Conservation (phyloP, 2,329 filamentous ascomycete species). For the Teratosphaeria pseudoeucalypti region DNA sequence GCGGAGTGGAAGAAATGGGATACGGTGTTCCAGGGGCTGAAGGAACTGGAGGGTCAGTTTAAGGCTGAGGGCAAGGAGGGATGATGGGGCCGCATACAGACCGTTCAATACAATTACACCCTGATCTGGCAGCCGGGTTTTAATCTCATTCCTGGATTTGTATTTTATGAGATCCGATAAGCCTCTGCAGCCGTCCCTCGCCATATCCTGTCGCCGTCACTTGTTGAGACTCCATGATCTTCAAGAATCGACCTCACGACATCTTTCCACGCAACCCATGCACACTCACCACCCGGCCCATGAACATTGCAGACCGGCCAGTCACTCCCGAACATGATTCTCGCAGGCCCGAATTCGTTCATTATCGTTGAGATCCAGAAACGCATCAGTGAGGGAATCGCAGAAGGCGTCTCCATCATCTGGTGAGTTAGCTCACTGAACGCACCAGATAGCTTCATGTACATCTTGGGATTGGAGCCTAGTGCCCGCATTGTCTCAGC, state of each 20-base stretch:
- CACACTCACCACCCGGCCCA: constrained; percentile 43
- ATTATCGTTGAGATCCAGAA: constrained; percentile 67
- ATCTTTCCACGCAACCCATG: constrained; percentile 67
- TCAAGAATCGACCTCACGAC: constrained; percentile 58
- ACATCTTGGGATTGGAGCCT: constrained; percentile 54
- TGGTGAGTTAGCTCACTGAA: constrained; percentile 65
- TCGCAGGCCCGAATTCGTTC: constrained; percentile 56
- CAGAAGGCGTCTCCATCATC: constrained; percentile 29
- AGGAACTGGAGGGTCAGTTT: constrained; percentile 33
- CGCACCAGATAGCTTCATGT: constrained; percentile 82
- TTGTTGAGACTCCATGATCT: constrained; percentile 40
- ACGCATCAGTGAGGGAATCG: constrained; percentile 52
- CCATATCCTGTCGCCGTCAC: constrained; percentile 60
- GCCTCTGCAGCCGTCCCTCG: constrained; percentile 60
- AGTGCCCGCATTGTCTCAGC: constrained; percentile 57
- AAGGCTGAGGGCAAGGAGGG: constrained; percentile 14
- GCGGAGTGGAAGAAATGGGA: constrained; percentile 48
- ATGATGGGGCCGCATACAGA: background rate
- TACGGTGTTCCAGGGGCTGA: constrained; percentile 33
- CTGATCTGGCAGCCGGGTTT: background rate
- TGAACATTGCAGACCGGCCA: constrained; percentile 84
- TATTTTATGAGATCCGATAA: constrained; percentile 38
- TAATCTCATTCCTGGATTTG: background rate
- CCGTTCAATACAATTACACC: background rate
- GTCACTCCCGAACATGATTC: constrained; percentile 85